phyloP scores from a whole-genome alignment of 805 yeast species.

The Wickerhamomyces sydowiorum region DNA sequence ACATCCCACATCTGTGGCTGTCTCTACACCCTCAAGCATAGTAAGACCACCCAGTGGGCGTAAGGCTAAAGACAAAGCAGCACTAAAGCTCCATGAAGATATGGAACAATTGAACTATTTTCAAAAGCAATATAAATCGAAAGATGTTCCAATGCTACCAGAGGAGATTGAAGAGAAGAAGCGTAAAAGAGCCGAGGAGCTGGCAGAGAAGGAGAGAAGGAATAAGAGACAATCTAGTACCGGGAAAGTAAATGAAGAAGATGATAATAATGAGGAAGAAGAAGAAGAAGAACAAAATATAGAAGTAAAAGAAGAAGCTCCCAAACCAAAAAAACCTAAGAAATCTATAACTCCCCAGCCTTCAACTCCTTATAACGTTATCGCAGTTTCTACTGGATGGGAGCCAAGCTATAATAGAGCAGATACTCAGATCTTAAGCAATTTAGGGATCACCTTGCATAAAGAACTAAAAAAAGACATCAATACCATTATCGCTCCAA shows the following conservation, averaged over 20 bases:
- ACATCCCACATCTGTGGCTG: not conserved
- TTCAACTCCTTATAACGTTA: slow-evolving; percentile 30
- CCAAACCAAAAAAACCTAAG: slow-evolving; percentile 10
- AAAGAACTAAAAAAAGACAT: slow-evolving; percentile 25
- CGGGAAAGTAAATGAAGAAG: slow-evolving; percentile 2
- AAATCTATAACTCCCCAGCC: slow-evolving; percentile 2
- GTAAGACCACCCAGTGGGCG: slow-evolving; percentile 26
- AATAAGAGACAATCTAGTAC: slow-evolving; percentile 1
- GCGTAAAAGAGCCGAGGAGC: slow-evolving; percentile 23
- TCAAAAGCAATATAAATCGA: slow-evolving; percentile 46
- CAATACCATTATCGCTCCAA: slow-evolving; percentile 69
- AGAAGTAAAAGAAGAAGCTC: slow-evolving; percentile 10
- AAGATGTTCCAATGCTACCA: slow-evolving; percentile 32
- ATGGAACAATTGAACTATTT: slow-evolving; percentile 64
- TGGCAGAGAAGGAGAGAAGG: slow-evolving; percentile 3
- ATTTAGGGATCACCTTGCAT: slow-evolving; percentile 53
- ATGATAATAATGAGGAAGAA: not conserved
- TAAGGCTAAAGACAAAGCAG: slow-evolving; percentile 65
- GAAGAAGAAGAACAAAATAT: slow-evolving; percentile 2
- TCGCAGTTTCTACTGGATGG: slow-evolving; percentile 62
- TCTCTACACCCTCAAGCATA: not conserved
- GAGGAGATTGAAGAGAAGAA: slow-evolving; percentile 31
- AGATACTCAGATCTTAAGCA: slow-evolving; percentile 37
- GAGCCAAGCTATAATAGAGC: slow-evolving; percentile 39
- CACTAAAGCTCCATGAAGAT: slow-evolving; percentile 56